Evolutionary conservation across 306 rosid species (phyloP).

Genomic region (Styphnolobium japonicum): DNA sequence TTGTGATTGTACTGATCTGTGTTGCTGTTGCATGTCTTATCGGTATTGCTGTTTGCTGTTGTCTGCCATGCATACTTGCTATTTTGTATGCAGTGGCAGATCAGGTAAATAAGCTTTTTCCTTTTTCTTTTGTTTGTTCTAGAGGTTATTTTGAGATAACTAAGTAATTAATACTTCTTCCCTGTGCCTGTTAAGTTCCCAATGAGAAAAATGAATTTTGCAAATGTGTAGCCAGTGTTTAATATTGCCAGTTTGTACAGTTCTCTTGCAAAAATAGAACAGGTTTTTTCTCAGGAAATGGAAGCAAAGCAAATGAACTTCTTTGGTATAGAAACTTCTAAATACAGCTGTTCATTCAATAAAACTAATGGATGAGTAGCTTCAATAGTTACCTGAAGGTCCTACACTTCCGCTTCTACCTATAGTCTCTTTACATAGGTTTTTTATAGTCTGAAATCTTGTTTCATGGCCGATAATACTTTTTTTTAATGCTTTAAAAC

Average conservation of each 20-base stretch:
- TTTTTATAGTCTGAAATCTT: not conserved
- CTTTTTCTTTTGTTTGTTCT: not conserved
- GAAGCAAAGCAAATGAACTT: not conserved
- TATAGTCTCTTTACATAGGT: not conserved
- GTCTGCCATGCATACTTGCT: slow-evolving; percentile 89
- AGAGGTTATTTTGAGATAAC: not conserved
- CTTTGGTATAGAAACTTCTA: not conserved
- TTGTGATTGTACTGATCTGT: slow-evolving; percentile 66
- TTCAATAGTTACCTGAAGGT: too few species aligned
- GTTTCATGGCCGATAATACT: not conserved
- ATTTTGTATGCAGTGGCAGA: slow-evolving; percentile 59
- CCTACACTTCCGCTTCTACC: not conserved
- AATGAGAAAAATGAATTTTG: not conserved
- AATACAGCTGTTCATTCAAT: not conserved
- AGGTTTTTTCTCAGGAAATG: not conserved
- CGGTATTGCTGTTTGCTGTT: slow-evolving; percentile 94
- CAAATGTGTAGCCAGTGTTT: not conserved
- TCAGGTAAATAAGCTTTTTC: slow-evolving; percentile 49
- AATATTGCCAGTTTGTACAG: not conserved
- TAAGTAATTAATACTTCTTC: not conserved
- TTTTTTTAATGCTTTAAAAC: not conserved
- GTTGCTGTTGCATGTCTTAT: slow-evolving; percentile 73
- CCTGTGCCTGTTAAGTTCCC: not conserved
- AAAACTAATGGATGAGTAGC: not conserved
- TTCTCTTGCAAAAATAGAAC: not conserved